Conservation (phyloP, 768 basidiomycete genomes). For the Mycena capillaripes region DNA sequence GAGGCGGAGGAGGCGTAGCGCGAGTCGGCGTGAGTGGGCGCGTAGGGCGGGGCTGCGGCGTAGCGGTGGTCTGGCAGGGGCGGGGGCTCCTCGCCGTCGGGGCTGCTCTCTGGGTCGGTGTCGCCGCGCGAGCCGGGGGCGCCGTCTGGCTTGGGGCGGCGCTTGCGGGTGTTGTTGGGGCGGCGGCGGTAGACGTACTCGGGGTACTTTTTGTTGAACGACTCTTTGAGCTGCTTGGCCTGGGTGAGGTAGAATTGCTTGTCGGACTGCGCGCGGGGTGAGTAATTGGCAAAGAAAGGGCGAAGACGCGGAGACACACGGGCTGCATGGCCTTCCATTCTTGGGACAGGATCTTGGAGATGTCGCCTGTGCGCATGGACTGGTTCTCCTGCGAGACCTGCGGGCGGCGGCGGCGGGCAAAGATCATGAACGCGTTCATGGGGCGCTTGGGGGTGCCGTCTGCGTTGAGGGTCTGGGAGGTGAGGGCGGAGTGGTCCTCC, state of each 20-base stretch:
- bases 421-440: conserved; percentile 97
- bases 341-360: conserved; percentile 88
- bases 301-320: conserved; percentile 56
- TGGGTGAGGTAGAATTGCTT: conserved; percentile 92
- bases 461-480: conserved; percentile 84
- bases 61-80: too few species aligned
- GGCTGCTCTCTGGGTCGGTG: conserved; percentile 33
- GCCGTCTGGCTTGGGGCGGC: conserved; percentile 57
- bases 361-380: conserved; percentile 91
- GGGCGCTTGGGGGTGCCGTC: conserved; percentile 92
- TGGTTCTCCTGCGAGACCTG: conserved; percentile 91
- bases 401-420: conserved; percentile 84
- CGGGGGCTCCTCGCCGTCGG: conserved; percentile 34
- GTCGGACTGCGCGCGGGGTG: conserved; percentile 64
- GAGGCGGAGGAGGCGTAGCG: background rate
- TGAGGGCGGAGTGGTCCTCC: conserved; percentile 56
- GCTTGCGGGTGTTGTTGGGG: conserved; percentile 87
- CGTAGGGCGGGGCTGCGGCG: conserved; percentile 29
- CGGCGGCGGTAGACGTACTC: conserved; percentile 92
- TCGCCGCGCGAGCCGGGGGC: conserved; percentile 33
- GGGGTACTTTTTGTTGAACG: conserved; percentile 87
- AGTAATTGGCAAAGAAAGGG: background rate
- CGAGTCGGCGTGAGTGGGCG: background rate
- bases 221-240: conserved; percentile 88
- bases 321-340: conserved; percentile 88